Evolutionary conservation across 2,329 filamentous ascomycete genomes (phyloP), one percentile per base, ranked within the genome.

Genomic region (Venturia pyrina): DNA sequence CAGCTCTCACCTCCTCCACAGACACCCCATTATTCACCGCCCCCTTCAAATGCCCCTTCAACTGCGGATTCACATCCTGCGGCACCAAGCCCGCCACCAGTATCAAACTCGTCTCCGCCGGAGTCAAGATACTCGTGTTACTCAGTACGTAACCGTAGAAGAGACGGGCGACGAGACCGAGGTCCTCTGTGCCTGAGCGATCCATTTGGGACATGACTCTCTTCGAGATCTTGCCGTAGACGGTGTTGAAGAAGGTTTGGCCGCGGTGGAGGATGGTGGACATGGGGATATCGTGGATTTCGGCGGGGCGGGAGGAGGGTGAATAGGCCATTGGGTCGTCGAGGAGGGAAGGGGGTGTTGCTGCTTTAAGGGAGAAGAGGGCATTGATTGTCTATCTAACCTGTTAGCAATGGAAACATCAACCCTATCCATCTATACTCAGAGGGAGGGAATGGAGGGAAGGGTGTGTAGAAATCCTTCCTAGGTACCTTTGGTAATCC

Each of bases 1-100:
- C 80, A 3, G 81, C 81, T 68, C 74, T 75, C 13, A 83, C 81
- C 70, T 83, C 77, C 41, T 79, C 80, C 32, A 78, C 73, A 1
- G 78, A 43, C 80, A 81, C 3, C 2, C 81, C 81, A 64, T 78
- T 78, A 68, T 83, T 83, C 34, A 83, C 68, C 1, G 81, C 79
- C 3, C 81, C 81, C 69, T 75, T 78, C 19, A 83, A 74, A 73
- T 84, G 82, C 5, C 82, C 81, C 68, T 83, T 83, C 60, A 83
- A 71, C 68, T 83, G 82, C 6, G 80, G 78, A 66, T 83, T 83
- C 21, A 82, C 81, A 73, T 83, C 80, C 71, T 83, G 81, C 15
- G 81, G 81, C 65, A 84, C 78, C 62, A 84, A 67, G 5, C 77
- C 80, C 3, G 82, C 79, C 53, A 83, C 78, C 63, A 83, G 71